Evolutionary conservation across 2,329 filamentous ascomycete genomes (phyloP).

Genomic region (Beauveria varroae): DNA sequence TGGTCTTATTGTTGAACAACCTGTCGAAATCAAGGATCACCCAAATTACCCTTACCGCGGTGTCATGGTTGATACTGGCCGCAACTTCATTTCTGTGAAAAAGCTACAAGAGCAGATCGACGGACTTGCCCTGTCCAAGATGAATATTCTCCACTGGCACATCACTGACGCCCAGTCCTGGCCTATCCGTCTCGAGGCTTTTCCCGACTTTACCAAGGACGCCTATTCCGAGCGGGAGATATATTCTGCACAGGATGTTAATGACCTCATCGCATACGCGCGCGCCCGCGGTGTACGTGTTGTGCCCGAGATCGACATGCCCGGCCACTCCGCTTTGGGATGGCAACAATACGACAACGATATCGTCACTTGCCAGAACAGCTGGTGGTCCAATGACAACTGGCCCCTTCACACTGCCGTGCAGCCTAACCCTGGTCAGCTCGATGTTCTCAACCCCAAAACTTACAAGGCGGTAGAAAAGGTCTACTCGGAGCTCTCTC

Average conservation of each 20-base stretch:
- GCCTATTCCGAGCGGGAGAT: slow-evolving; percentile 43
- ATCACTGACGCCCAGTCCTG: slow-evolving; percentile 48
- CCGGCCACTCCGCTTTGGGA: slow-evolving; percentile 47
- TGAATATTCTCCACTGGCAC: slow-evolving; percentile 53
- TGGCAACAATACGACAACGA: slow-evolving; percentile 49
- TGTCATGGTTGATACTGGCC: slow-evolving; percentile 47
- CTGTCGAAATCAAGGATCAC: slow-evolving; percentile 41
- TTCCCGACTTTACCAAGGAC: slow-evolving; percentile 45
- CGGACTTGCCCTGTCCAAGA: slow-evolving; percentile 47
- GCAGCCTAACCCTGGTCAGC: slow-evolving; percentile 48
- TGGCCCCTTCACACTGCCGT: slow-evolving; percentile 46
- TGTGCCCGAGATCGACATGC: slow-evolving; percentile 56
- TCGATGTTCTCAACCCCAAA: slow-evolving; percentile 47
- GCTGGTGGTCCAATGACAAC: slow-evolving; percentile 54
- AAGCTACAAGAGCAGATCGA: slow-evolving; percentile 49
- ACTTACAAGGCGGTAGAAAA: slow-evolving; percentile 47
- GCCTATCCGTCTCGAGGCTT: slow-evolving; percentile 41
- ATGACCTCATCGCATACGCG: slow-evolving; percentile 39
- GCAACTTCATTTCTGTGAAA: slow-evolving; percentile 43
- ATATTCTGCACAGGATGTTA: slow-evolving; percentile 36
- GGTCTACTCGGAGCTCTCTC: slow-evolving; percentile 45
- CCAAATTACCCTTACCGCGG: slow-evolving; percentile 47
- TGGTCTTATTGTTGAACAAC: slow-evolving; percentile 42
- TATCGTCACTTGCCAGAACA: slow-evolving; percentile 47
- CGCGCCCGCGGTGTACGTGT: slow-evolving; percentile 49